Evolutionary conservation across 345 rosid species (phyloP).

Genomic region (Salix dunnii): DNA sequence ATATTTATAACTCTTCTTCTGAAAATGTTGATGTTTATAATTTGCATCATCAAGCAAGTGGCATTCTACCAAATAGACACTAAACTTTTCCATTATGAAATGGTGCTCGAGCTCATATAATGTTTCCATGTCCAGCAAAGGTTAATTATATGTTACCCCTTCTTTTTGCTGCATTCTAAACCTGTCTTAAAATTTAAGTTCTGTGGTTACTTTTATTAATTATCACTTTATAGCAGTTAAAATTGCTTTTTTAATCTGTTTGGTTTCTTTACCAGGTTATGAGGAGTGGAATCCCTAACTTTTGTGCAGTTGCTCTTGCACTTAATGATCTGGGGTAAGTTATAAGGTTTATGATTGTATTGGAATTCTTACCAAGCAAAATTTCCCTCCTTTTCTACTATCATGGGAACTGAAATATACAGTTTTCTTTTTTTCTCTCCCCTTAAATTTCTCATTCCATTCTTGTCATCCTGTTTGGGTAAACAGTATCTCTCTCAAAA

Average conservation of each 20-base stretch:
- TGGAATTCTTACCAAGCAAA: background rate
- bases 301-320: constrained; percentile 89
- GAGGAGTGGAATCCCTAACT: constrained; percentile 90
- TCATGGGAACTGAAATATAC: background rate
- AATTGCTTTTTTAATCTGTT: constrained; percentile 2
- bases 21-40: background rate
- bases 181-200: constrained; percentile 1
- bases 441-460: background rate
- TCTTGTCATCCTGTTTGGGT: background rate
- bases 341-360: background rate
- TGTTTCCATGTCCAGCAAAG: background rate
- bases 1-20: background rate
- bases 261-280: constrained; percentile 48
- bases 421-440: background rate
- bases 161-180: background rate
- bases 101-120: background rate
- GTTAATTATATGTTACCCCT: background rate
- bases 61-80: background rate
- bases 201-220: background rate
- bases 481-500: background rate
- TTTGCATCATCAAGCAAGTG: background rate
- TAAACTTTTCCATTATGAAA: background rate
- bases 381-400: background rate
- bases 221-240: background rate
- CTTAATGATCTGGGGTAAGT: constrained; percentile 79